Base-by-base conservation (phyloP, 352 stramenopile species). In the Phytophthora quininea region DNA sequence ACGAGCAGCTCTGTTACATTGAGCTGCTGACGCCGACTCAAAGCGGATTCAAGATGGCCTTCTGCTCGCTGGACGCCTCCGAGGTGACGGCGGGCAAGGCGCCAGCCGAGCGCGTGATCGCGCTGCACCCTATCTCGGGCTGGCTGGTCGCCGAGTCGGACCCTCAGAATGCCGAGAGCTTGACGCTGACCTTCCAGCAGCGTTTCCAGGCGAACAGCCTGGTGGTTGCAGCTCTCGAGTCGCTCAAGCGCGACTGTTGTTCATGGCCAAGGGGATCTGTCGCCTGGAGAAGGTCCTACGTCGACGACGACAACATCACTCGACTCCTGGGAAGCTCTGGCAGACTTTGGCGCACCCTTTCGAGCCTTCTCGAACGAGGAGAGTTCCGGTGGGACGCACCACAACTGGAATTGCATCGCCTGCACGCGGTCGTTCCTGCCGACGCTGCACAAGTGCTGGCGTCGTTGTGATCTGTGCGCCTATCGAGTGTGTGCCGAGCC, bases 331-430 rank as follows among this genome's bases (percentile, higher is more conserved):
- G 35, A 55, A 60, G 58, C 8, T 74, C 14, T 74, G 65, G 65
- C 70, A 72, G 54, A 27, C 50, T 4, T 27, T 71, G 4, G 47
- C 62, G 14, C 54, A 69, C 11, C 40, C 65, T 64, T 77, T 62
- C 70, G 70, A 61, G 54, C 12, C 1, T 19, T 73, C 1, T 59
- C 62, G 4, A 33, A 67, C 3, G 66, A 75, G 5, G 60, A 66
- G 27, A 11, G 24, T 3, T 60, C 57, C 0, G 57, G 47, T 31
- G 57, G 51, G 6, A 58, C 51, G 2, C 73, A 80, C 47, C 57
- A 61, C 37, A 80, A 80, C 49, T 77, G 73, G 73, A 65, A 77
- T 37, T 80, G 73, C 40, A 77, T 80, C 56, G 69, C 65, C 24
- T 80, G 73, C 47, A 80, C 73, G 6, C 61, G 56, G 24, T 60